Base-by-base conservation (phyloP, 257 asterid genomes). In the Rubia yunnanensis region DNA sequence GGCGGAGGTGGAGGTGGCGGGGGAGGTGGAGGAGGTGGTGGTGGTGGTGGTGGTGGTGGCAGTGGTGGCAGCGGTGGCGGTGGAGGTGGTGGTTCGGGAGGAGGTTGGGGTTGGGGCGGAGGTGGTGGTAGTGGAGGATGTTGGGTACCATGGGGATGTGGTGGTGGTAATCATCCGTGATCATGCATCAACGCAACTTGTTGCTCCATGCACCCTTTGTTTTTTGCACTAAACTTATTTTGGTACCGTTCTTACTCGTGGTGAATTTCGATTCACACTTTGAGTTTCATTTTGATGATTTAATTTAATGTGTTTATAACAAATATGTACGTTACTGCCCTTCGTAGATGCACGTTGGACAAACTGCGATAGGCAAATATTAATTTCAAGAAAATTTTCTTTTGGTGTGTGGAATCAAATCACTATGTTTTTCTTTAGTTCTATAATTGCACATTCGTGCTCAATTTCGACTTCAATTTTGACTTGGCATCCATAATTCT, bases 141-240 rank as follows among this genome's bases (percentile, higher is more conserved):
- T 14, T 32, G 71, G 54, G 79, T 50, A 76, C 9, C 57, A 7
- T 59, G 76, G 54, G 77, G 85, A 39, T 76, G 86, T 73, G 63
- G 69, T 71, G 65, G 67, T 22, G 80, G 74, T 0, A 61, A 62
- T 26, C 72, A 70, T 31, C 79, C 81, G 18, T 44, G 20, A 44
- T n/a, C n/a, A n/a, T n/a, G n/a, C n/a, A n/a, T n/a, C n/a, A n/a
- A n/a, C n/a, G n/a, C n/a, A n/a, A n/a, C n/a, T n/a, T n/a, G n/a
- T n/a, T n/a, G n/a, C 7, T 41, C 1, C n/a, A 41, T 41, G n/a
- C n/a, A 3, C 36, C 36, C 6, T 11, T 41, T 41, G 20, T 44
- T 44, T 44, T 44, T 15, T 44, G 52, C 52, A 44, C 22, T 15
- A 3, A 41, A 41, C 1, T 44, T 44, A 15, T 44, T 44, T 14